Percentiles rank a stretch among this genome's conserved stretches.
phyloP scores from a whole-genome alignment of 2,329 filamentous ascomycete species.

The Microdochium trichocladiopsis region DNA sequence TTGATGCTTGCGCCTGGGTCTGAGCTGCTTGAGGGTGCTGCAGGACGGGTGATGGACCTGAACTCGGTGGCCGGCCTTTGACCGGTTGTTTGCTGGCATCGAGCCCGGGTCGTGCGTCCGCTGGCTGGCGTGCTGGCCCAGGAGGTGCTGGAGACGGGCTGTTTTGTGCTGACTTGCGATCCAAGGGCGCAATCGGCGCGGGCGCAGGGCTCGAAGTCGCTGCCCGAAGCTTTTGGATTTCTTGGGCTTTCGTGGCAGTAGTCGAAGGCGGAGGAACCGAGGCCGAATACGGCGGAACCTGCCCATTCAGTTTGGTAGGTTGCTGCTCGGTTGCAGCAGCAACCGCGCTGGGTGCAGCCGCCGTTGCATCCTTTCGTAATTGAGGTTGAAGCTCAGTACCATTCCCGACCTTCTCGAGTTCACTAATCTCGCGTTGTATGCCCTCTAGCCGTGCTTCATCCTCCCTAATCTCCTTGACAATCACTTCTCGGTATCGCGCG shows the following conservation, averaged over 20 bases:
- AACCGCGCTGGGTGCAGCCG: slow-evolving; percentile 3
- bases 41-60: slow-evolving; percentile 22
- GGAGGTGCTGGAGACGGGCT: slow-evolving; percentile 13
- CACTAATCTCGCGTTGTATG: slow-evolving; percentile 60
- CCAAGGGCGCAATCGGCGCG: slow-evolving; percentile 10
- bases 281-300: slow-evolving; percentile 8
- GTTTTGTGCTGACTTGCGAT: slow-evolving; percentile 14
- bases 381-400: slow-evolving; percentile 10
- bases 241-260: slow-evolving; percentile 2
- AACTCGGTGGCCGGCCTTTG: slow-evolving; percentile 8
- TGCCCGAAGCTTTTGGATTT: slow-evolving; percentile 3
- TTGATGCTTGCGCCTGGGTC: slow-evolving; percentile 14
- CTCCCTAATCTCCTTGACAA: slow-evolving; percentile 63
- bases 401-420: slow-evolving; percentile 51
- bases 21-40: slow-evolving; percentile 29
- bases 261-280: slow-evolving; percentile 4
- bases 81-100: slow-evolving; percentile 16
- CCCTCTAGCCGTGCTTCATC: slow-evolving; percentile 63
- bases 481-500: slow-evolving; percentile 61
- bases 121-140: slow-evolving; percentile 9
- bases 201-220: slow-evolving; percentile 8
- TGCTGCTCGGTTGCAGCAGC: slow-evolving; percentile 7
- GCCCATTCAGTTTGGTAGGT: slow-evolving; percentile 10
- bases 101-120: slow-evolving; percentile 14
- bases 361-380: slow-evolving; percentile 5